These are phyloP conservation scores for Hypoxylon fragiforme DNA, from an alignment of 495 filamentous ascomycete species.

Conservation along the genomic window DNA sequence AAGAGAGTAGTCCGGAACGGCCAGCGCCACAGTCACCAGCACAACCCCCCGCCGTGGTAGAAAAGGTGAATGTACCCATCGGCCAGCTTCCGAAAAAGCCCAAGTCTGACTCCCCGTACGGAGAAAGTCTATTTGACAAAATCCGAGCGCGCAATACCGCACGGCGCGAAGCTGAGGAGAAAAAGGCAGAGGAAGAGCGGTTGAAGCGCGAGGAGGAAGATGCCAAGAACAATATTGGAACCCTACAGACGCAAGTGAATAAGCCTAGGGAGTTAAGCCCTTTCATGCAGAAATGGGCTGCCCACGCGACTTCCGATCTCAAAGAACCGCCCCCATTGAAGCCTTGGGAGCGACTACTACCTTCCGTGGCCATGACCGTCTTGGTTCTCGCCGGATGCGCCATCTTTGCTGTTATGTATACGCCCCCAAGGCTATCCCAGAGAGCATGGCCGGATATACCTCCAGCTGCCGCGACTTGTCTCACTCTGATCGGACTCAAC, in stretches of 20 bases:
- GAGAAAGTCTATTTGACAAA: conserved; percentile 51
- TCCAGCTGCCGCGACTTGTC: conserved; percentile 76
- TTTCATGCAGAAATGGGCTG: conserved; percentile 41
- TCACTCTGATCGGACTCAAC: conserved; percentile 68
- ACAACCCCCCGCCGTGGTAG: conserved; percentile 47
- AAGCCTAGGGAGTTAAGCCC: conserved; percentile 40
- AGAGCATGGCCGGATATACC: conserved; percentile 75
- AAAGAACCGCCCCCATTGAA: conserved; percentile 53
- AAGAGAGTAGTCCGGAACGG: conserved; percentile 31
- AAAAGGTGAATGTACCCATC: conserved; percentile 27
- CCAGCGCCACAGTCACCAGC: no score
- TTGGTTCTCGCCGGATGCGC: conserved; percentile 54
- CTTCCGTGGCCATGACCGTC: conserved; percentile 61
- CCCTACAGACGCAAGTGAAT: conserved; percentile 48
- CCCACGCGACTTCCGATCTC: conserved; percentile 45
- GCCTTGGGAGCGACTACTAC: conserved; percentile 63
- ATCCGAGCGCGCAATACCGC: conserved; percentile 51
- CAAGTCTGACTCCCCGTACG: conserved; percentile 46
- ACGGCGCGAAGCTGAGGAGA: conserved; percentile 42
- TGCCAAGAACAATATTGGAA: conserved; percentile 55
- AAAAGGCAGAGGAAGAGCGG: conserved; percentile 46
- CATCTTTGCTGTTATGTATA: conserved; percentile 63
- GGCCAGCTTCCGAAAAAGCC: conserved; percentile 23
- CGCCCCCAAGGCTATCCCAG: conserved; percentile 57
- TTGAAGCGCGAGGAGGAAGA: conserved; percentile 55